Conservation (phyloP, 805 yeast species). For the Starmera pachycereana region DNA sequence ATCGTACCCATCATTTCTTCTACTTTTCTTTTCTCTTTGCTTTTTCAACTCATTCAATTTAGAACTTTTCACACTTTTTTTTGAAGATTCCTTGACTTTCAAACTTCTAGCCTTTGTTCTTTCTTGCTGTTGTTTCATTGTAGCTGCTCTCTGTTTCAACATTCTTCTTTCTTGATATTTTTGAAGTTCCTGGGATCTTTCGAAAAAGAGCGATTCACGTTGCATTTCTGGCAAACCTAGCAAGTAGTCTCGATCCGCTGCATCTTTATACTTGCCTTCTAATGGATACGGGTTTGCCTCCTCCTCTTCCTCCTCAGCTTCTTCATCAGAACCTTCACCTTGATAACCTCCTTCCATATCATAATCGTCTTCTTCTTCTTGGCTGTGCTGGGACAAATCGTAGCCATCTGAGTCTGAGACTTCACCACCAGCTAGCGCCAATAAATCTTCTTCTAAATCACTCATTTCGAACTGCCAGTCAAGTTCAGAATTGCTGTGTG, state of each 20-base stretch:
- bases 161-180: conserved; percentile 75
- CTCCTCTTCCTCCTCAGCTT: conserved; percentile 25
- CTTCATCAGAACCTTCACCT: conserved; percentile 24
- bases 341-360: conserved; percentile 32
- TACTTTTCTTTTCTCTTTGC: conserved; percentile 58
- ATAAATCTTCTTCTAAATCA: conserved; percentile 88
- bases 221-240: conserved; percentile 79
- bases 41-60: conserved; percentile 65
- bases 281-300: conserved; percentile 78
- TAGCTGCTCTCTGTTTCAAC: conserved; percentile 72
- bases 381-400: conserved; percentile 8
- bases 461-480: conserved; percentile 9
- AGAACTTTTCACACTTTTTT: conserved; percentile 30
- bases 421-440: conserved; percentile 77
- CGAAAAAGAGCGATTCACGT: conserved; percentile 84
- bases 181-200: conserved; percentile 88
- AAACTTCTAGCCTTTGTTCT: conserved; percentile 29
- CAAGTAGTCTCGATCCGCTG: conserved; percentile 55
- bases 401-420: conserved; percentile 24
- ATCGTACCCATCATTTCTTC: conserved; percentile 30
- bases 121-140: conserved; percentile 30
- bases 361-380: conserved; percentile 28
- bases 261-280: conserved; percentile 85
- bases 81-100: conserved; percentile 18
- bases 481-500: no score